Conservation (phyloP, 2,329 filamentous ascomycete species). For the Calonectria pauciramosa region DNA sequence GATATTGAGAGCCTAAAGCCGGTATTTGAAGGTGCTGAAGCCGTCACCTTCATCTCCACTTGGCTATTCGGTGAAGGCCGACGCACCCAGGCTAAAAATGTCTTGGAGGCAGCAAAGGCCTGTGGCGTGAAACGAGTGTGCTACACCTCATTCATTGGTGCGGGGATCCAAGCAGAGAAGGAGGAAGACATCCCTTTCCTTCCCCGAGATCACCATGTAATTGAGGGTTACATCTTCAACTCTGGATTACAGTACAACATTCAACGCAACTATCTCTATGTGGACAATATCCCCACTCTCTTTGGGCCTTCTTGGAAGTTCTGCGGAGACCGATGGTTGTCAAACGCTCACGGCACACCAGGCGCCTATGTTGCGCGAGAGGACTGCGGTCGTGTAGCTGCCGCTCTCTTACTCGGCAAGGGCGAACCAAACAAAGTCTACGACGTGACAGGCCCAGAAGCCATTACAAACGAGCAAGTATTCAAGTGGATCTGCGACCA, state of each 20-base stretch:
- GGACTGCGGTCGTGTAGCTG: slow-evolving; percentile 40
- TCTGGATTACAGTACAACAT: slow-evolving; percentile 41
- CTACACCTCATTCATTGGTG: slow-evolving; percentile 42
- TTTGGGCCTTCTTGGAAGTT: slow-evolving; percentile 41
- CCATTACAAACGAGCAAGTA: slow-evolving; percentile 37
- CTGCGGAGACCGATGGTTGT: slow-evolving; percentile 41
- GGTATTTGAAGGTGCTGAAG: slow-evolving; percentile 42
- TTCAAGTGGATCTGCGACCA: slow-evolving; percentile 41
- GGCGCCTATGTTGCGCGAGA: slow-evolving; percentile 42
- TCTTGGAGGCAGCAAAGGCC: slow-evolving; percentile 40
- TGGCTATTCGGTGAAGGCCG: slow-evolving; percentile 42
- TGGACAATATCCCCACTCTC: slow-evolving; percentile 39
- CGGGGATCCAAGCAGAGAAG: slow-evolving; percentile 40
- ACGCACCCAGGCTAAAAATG: slow-evolving; percentile 36
- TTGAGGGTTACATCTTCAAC: slow-evolving; percentile 39
- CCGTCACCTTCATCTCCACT: slow-evolving; percentile 41
- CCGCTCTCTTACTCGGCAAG: slow-evolving; percentile 33
- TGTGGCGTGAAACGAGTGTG: slow-evolving; percentile 41
- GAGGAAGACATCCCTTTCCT: slow-evolving; percentile 45
- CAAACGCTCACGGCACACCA: slow-evolving; percentile 37
- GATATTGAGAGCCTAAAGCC: slow-evolving; percentile 39
- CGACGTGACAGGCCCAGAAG: slow-evolving; percentile 38
- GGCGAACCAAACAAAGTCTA: slow-evolving; percentile 42
- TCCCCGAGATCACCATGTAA: slow-evolving; percentile 41
- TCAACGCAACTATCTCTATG: slow-evolving; percentile 43